Base-by-base conservation (phyloP, 1,284 basidiomycete genomes). In the Leccinum angustisporum region DNA sequence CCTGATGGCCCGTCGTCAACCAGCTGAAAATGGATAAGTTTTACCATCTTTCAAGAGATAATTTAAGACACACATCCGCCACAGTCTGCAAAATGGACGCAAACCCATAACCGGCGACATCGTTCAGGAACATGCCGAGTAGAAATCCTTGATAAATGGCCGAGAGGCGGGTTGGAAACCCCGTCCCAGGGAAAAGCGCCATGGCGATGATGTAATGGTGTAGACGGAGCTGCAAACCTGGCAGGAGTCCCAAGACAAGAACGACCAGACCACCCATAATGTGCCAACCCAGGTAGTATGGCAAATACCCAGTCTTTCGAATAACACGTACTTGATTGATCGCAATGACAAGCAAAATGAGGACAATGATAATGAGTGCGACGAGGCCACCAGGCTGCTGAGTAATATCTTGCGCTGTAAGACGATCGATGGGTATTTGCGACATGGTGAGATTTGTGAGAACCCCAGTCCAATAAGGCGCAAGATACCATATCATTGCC, bases 241-340 rank as follows among this genome's bases (percentile, higher is more conserved):
- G 94, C 31, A 95, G 79, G 52, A 86, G 80, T 1, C 88, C 83
- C 34, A 94, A 75, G 5, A 95, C 83, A 8, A 91, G 75, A 14
- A 84, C 73, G 43, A 89, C 79, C 14, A 92, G 72, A 1, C 85
- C 92, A 4, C 90, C 91, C 10, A 82, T 69, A 33, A 86, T 74
- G 70, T 90, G 90, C 87, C 90, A 91, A 6, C 78, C 79, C 21
- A 86, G 67, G 70, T 94, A 95, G 69, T 88, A 83, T 4, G 87
- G 86, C 33, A 96, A 76, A 84, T 87, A 91, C 0, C 94, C 92
- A 0, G 90, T 92, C 73, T 90, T 89, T 56, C 93, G 85, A 61
- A 95, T 90, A 50, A 94, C 86, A n/a, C 91, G 81, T 6, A 91
- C 70, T 76, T 96, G 94, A 71, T 94, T 94, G 56, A 91, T 67